These are phyloP conservation scores for Fusarium odoratissimum DNA, from an alignment of 2,329 filamentous ascomycete species.

Conservation along the genomic window DNA sequence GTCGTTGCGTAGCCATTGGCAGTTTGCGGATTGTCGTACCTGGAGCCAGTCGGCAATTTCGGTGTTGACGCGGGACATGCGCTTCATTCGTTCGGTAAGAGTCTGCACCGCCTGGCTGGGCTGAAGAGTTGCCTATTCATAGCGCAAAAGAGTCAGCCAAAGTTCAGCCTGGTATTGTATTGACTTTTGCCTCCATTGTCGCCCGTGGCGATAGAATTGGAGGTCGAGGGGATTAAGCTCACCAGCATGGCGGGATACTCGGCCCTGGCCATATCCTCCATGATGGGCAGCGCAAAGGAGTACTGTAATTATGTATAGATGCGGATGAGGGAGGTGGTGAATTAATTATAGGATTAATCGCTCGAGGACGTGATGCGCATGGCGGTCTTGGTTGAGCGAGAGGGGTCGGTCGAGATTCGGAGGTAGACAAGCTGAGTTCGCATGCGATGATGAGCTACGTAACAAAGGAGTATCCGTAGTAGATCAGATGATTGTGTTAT, in stretches of 20 bases:
- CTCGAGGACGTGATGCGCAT: constrained; percentile 31
- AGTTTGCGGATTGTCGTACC: constrained; percentile 64
- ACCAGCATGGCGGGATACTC: constrained; percentile 98
- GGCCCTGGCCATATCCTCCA: constrained; percentile 83
- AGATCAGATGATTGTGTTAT: constrained; percentile 9
- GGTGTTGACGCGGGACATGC: constrained; percentile 85
- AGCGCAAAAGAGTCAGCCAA: constrained; percentile 35
- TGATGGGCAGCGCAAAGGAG: constrained; percentile 56
- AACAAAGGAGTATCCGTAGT: constrained; percentile 3
- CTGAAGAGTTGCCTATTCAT: constrained; percentile 77
- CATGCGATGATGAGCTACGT: constrained; percentile 12
- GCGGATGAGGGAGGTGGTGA: neutral
- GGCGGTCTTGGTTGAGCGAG: constrained; percentile 18
- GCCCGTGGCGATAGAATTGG: constrained; percentile 1
- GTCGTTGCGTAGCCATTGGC: constrained; percentile 17
- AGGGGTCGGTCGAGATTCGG: constrained; percentile 38
- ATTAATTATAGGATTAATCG: constrained; percentile 34
- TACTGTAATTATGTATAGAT: constrained; percentile 32
- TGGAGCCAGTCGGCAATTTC: constrained; percentile 98
- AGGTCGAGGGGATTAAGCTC: constrained; percentile 54
- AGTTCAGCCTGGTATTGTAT: neutral
- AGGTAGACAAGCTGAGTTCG: constrained; percentile 19
- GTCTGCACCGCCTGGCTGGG: constrained; percentile 84
- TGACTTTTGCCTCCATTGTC: neutral
- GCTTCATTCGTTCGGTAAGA: constrained; percentile 87